Base-by-base conservation (phyloP, 2,329 filamentous ascomycete species). In the Leptographium procerum region DNA sequence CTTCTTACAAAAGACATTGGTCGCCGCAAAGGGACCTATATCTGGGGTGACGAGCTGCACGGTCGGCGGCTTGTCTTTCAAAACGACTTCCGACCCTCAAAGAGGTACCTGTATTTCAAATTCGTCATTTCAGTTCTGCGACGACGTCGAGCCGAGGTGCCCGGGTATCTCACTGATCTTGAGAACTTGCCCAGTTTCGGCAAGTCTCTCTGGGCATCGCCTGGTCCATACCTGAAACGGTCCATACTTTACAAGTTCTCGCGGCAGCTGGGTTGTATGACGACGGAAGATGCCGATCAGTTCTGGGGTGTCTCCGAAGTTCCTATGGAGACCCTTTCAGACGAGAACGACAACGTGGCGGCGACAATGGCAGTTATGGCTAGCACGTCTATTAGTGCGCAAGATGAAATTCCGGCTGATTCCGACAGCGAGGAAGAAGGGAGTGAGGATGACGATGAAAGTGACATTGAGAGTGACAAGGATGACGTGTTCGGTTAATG, bases 41-140 rank as follows among this genome's bases (percentile, higher is more conserved):
- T 14, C 2, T 57, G 56, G 55, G 45, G 22, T 3, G 45, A 51
- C 29, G 43, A 34, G 29, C n/a, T 56, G 6, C 31, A 40, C 2
- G 45, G 31, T 7, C 43, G 55, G 4, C 10, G 22, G 22, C 56
- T 57, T 9, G 22, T n/a, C 1, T 57, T 54, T 36, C 1, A 22
- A 2, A 53, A 7, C 29, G 56, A 29, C 9, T 57, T 57, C 16
- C 50, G 51, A 1, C 56, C 50, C 3, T 13, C 26, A 1, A 57
- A 57, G 14, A 24, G n/a, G 5, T 57, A 57, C n/a, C 29, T 53
- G 4, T 54, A 57, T 13, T 57, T 57, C 40, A 53, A 53, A 28
- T 53, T 54, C 16, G 51, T 33, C n/a, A 48, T 57, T 2, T 33
- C 26, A 2, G 1, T 57, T 3, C 28, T 57, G 3, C 51, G 56